Base-by-base conservation (phyloP, 192 early-diverging fungal genomes). In the Jimgerdemannia lactiflua region DNA sequence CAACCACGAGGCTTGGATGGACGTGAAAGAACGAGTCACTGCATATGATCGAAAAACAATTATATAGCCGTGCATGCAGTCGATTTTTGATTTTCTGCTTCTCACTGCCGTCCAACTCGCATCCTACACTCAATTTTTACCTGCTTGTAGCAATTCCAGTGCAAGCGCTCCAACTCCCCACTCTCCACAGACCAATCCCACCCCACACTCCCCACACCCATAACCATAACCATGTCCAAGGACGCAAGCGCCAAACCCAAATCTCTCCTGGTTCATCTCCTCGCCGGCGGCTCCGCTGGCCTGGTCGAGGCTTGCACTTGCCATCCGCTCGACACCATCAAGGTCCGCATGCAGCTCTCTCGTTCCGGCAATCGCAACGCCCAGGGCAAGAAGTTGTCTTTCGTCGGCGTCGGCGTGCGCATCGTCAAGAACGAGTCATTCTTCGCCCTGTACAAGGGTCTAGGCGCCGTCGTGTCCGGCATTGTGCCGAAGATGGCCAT, bases 401-500 rank as follows among this genome's bases (percentile, higher is more conserved):
- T 99, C 78, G 78, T 98, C 41, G 89, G 89, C 43, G 94, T 94
- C 29, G 97, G 96, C 42, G 74, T 87, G 39, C 88, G 91, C 68
- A 99, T 98, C 71, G 89, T 94, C 7, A 84, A 87, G 75, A 94
- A 91, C 74, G 98, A 99, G 80, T 95, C 95, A 14, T 85, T 95
- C 39, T 82, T 95, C 43, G 94, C 93, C 3, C 90, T 99, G 4
- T 99, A 99, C 92, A 97, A 98, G 87, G 98, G 98, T 74, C 89
- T 99, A 17, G 97, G 96, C 49, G 97, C 97, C 8, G 97, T 99
- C 3, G 92, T 95, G 17, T 89, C 95, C 3, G 97, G 97, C 63
- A 99, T 99, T 77, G 95, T 99, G 11, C 97, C 97, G 77, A 99
- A 99, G 88, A 98, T 98, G 96, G 97, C 96, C 39, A 99, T 99